These are phyloP conservation scores for Cytospora piceicola DNA, from an alignment of 2,329 filamentous ascomycete genomes.

Conservation along the genomic window DNA sequence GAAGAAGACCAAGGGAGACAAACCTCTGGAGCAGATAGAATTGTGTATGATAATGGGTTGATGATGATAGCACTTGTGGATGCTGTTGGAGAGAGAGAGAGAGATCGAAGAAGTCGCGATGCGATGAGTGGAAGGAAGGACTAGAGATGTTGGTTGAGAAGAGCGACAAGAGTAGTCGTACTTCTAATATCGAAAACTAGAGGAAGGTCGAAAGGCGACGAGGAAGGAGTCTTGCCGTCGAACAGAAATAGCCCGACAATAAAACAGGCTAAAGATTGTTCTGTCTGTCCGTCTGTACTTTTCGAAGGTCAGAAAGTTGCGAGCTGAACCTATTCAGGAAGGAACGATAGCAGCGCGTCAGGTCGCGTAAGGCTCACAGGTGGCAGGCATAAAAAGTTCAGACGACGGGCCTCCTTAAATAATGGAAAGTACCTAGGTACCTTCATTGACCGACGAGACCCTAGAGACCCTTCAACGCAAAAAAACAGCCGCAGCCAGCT, in stretches of 20 bases:
- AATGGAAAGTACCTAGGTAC: neutral
- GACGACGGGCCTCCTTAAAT: neutral
- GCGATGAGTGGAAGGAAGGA: conserved; percentile 16
- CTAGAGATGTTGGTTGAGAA: conserved; percentile 1
- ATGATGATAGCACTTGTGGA: conserved; percentile 6
- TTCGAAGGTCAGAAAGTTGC: neutral
- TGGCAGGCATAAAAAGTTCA: neutral
- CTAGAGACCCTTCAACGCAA: neutral
- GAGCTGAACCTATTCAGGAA: conserved; percentile 5
- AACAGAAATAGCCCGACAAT: conserved; percentile 9
- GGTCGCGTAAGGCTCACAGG: neutral
- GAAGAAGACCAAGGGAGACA: conserved; percentile 11
- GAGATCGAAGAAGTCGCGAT: conserved; percentile 12
- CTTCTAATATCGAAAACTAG: neutral
- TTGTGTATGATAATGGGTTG: neutral
- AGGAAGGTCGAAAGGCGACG: conserved; percentile 18
- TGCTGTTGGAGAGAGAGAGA: conserved; percentile 14
- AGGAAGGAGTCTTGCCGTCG: conserved; percentile 30
- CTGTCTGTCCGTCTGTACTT: neutral
- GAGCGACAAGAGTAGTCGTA: neutral
- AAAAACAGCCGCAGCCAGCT: neutral
- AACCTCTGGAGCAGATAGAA: conserved; percentile 19
- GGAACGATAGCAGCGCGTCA: neutral
- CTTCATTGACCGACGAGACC: neutral
- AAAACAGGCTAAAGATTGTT: neutral